Conservation (phyloP, 768 basidiomycete genomes). For the Omphalotus guepiniiformis region DNA sequence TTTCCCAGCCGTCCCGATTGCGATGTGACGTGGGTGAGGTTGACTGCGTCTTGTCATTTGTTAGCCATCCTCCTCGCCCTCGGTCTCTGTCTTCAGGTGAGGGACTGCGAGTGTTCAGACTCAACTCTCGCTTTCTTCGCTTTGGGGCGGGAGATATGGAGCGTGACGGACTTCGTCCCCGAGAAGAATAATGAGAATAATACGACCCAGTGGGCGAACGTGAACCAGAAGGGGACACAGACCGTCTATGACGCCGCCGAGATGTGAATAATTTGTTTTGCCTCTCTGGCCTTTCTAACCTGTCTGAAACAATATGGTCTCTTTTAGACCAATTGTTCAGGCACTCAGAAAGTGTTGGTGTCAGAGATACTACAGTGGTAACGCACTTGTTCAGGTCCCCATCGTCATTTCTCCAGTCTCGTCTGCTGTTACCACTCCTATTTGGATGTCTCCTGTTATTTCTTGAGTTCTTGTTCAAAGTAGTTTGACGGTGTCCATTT, state of each 20-base stretch:
- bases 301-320: slow-evolving; percentile 34
- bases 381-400: slow-evolving; percentile 73
- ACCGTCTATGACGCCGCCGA: slow-evolving; percentile 43
- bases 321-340: slow-evolving; percentile 61
- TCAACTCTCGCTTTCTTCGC: slow-evolving; percentile 48
- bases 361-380: not conserved
- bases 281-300: no score
- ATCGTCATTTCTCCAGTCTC: slow-evolving; percentile 57
- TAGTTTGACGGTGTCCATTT: slow-evolving; percentile 30
- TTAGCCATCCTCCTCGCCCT: slow-evolving; percentile 32
- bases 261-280: slow-evolving; percentile 34
- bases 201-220: slow-evolving; percentile 63
- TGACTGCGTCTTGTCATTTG: slow-evolving; percentile 17
- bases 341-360: slow-evolving; percentile 8
- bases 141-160: slow-evolving; percentile 57
- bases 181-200: slow-evolving; percentile 59
- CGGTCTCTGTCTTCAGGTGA: slow-evolving; percentile 40
- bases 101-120: slow-evolving; percentile 43
- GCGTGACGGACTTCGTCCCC: slow-evolving; percentile 60
- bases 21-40: slow-evolving; percentile 34
- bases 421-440: slow-evolving; percentile 26
- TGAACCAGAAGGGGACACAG: slow-evolving; percentile 50
- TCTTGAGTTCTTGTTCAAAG: not conserved
- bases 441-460: slow-evolving; percentile 4
- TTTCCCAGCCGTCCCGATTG: slow-evolving; percentile 29